These are phyloP conservation scores for Mucor piriformis DNA, from an alignment of 371 early-diverging fungal species.

Conservation along the genomic window DNA sequence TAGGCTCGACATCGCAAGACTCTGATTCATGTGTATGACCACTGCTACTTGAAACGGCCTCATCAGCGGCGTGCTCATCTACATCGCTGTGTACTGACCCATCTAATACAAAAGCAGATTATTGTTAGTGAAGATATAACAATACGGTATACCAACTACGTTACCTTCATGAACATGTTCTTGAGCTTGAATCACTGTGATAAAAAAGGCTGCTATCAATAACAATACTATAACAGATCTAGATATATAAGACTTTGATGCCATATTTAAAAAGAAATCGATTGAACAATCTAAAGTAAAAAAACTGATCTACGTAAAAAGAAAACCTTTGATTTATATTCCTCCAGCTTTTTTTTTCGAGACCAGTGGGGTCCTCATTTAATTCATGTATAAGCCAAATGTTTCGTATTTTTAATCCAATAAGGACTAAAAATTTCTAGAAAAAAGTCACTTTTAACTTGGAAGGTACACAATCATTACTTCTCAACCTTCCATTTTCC, in stretches of 20 bases:
- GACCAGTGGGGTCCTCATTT: neutral
- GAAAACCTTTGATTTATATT: neutral
- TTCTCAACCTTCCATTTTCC: slow-evolving; percentile 28
- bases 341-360: neutral
- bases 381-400: slow-evolving; percentile 4
- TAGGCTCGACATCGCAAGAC: slow-evolving; percentile 5
- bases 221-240: slow-evolving; percentile 1
- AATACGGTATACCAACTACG: neutral
- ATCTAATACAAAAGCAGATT: slow-evolving; percentile 2
- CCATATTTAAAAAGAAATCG: slow-evolving; percentile 3
- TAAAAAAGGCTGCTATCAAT: slow-evolving; percentile 9
- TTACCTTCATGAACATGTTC: slow-evolving; percentile 26
- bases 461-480: slow-evolving; percentile 7
- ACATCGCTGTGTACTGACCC: slow-evolving; percentile 1
- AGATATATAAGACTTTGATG: slow-evolving; percentile 4
- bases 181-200: slow-evolving; percentile 11
- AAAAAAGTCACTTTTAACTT: slow-evolving; percentile 7
- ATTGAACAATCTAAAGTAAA: neutral
- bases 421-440: slow-evolving; percentile 24
- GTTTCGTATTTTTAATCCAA: slow-evolving; percentile 17
- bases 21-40: slow-evolving; percentile 16
- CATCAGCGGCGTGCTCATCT: neutral
- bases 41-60: neutral
- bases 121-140: neutral
- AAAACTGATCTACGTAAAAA: neutral